These are phyloP conservation scores for Suillus variegatus DNA, from an alignment of 768 basidiomycete species.

Conservation along the genomic window DNA sequence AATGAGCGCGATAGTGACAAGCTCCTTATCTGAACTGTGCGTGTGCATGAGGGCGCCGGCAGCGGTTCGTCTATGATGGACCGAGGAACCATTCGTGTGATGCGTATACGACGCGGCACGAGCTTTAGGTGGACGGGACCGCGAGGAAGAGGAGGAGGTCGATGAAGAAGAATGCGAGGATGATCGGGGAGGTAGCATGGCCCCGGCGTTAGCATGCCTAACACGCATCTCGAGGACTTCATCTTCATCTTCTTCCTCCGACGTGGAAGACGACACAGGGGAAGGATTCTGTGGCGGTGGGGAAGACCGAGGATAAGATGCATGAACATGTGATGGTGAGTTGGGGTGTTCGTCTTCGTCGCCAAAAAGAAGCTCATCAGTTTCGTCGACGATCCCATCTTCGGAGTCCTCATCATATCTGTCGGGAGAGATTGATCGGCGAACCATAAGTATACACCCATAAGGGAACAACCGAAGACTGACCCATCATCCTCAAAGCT, in stretches of 20 bases:
- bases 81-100: slow-evolving; percentile 19
- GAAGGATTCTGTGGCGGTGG: slow-evolving; percentile 22
- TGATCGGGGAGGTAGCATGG: slow-evolving; percentile 35
- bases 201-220: slow-evolving; percentile 24
- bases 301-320: slow-evolving; percentile 25
- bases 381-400: slow-evolving; percentile 51
- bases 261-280: slow-evolving; percentile 33
- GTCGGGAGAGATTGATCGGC: slow-evolving; percentile 7
- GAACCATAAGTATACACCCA: not conserved
- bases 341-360: slow-evolving; percentile 25
- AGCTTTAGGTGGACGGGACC: slow-evolving; percentile 29
- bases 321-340: slow-evolving; percentile 6
- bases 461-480: slow-evolving; percentile 25
- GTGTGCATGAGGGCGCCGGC: slow-evolving; percentile 43
- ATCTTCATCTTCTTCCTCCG: slow-evolving; percentile 49
- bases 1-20: slow-evolving; percentile 71
- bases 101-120: slow-evolving; percentile 31
- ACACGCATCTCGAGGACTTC: slow-evolving; percentile 69
- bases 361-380: slow-evolving; percentile 37
- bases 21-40: slow-evolving; percentile 44
- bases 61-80: slow-evolving; percentile 33
- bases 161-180: slow-evolving; percentile 40
- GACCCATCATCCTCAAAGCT: slow-evolving; percentile 63
- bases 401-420: slow-evolving; percentile 77
- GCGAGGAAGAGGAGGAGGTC: slow-evolving; percentile 22